Evolutionary conservation across 495 filamentous ascomycete species (phyloP), one percentile per base, ranked within the genome.

Genomic region (Hapsidospora chrysogenum): DNA sequence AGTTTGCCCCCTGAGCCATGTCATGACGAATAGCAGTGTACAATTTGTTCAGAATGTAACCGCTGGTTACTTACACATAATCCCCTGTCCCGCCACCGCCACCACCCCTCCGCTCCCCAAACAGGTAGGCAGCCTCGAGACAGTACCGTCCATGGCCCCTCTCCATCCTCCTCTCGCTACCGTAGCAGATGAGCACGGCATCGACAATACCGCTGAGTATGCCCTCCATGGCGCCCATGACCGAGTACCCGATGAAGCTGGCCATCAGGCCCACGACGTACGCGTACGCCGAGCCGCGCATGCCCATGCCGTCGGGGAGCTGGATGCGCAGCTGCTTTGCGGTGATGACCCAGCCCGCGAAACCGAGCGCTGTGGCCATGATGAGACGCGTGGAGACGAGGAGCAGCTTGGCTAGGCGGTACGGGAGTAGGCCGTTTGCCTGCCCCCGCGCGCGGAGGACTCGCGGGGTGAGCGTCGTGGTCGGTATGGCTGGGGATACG

Each of bases 321-420:
- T 59, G 52, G 13, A 79, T 57, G 17, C 54, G 55, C 9, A 92
- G 57, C 51, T 75, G 72, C 31, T 78, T 71, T 13, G 89, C 84
- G 20, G 85, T 87, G 35, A 78, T 78, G n/a, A 96, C 84, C 89
- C 89, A 97, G 17, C 82, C 89, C n/a, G 80, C 87, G 48, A 94
- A 87, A 1, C 89, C 92, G 18, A 97, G 65, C 2, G 80, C 80
- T 25, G 81, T 68, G 5, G 84, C 80, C 68, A 92, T 92, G 44
- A 95, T 80, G 44, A 81, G 78, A 14, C 89, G 70, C 13, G 82
- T 84, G 14, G 89, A 86, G 43, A 92, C 79, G 9, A 97, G 73
- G 14, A 97, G 72, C 37, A 97, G 67, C 47, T 94, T 94, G 3
- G 87, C 82, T 14, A 96, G 74, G 16, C 77, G 73, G 48, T 96